Percentiles rank a stretch among this genome's conserved stretches.
Evolutionary conservation across 2,329 filamentous ascomycete species (phyloP).

Genomic region (Aspergillus fumigatiaffinis): DNA sequence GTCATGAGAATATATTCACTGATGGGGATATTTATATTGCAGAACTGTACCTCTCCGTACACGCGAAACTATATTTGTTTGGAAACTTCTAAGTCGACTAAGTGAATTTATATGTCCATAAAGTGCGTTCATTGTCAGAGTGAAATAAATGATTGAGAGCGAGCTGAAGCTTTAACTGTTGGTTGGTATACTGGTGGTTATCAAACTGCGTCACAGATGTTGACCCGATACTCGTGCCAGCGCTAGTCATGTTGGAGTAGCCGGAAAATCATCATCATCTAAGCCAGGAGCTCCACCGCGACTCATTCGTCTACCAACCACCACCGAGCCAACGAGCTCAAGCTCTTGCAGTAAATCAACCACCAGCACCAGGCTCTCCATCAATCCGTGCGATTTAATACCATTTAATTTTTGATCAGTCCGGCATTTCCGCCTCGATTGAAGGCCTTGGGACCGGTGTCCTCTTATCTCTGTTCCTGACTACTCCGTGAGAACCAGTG

Average conservation of each 20-base stretch:
- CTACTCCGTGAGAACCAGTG: constrained; percentile 10
- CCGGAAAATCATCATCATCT: not conserved
- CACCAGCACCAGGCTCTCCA: not conserved
- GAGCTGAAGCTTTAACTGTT: not conserved
- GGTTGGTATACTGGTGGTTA: not conserved
- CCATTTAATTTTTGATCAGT: not conserved
- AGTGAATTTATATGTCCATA: not conserved
- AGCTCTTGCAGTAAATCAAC: not conserved
- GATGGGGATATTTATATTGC: not conserved
- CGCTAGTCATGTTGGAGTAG: not conserved
- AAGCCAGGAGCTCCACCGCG: not conserved
- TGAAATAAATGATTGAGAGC: not conserved
- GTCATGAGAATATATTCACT: not conserved
- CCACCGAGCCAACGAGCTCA: not conserved
- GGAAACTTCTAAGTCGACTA: not conserved
- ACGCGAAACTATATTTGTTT: not conserved
- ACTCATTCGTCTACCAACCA: not conserved
- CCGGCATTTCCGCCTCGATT: not conserved
- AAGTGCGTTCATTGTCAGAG: not conserved
- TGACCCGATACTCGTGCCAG: not conserved
- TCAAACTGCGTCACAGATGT: not conserved
- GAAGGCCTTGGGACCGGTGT: not conserved
- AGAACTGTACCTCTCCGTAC: no score
- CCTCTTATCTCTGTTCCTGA: constrained; percentile 3
- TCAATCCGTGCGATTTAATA: not conserved